phyloP scores from a whole-genome alignment of 139 green algal species.

The Picochlorum sp. region DNA sequence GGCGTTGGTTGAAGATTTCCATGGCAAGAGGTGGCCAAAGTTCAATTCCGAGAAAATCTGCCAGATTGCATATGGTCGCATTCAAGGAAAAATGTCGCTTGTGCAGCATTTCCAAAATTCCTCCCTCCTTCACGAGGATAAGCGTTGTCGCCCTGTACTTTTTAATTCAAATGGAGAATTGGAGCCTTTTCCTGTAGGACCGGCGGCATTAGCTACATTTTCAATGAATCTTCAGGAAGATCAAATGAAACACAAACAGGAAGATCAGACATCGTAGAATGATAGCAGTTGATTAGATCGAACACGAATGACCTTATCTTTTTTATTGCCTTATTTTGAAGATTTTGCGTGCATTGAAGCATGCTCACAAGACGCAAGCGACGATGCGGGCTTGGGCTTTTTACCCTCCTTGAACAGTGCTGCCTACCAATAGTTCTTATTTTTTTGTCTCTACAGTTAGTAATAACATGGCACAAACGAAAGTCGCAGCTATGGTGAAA shows the following conservation, averaged over 20 bases:
- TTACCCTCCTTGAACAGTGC: too few species aligned
- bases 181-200: constrained; percentile 28
- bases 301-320: too few species aligned
- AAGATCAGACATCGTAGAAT: not conserved
- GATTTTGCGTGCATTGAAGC: too few species aligned
- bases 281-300: too few species aligned
- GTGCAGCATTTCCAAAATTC: constrained; percentile 96
- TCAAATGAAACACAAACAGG: not conserved
- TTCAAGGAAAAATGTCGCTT: constrained; percentile 79
- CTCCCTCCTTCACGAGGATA: constrained; percentile 96
- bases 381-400: too few species aligned
- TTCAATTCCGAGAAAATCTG: constrained; percentile 97
- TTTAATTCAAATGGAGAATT: constrained; percentile 57
- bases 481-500: too few species aligned
- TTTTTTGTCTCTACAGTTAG: too few species aligned
- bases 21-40: constrained; percentile 87
- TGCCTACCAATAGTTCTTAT: too few species aligned
- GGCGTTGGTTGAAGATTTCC: constrained; percentile 75
- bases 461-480: too few species aligned
- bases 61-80: constrained; percentile 87
- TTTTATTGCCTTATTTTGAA: too few species aligned
- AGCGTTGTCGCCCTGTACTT: constrained; percentile 90
- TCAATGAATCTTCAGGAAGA: not conserved
- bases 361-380: too few species aligned
- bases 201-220: not conserved